Conservation (phyloP, 345 rosid species). For the Moringa oleifera region DNA sequence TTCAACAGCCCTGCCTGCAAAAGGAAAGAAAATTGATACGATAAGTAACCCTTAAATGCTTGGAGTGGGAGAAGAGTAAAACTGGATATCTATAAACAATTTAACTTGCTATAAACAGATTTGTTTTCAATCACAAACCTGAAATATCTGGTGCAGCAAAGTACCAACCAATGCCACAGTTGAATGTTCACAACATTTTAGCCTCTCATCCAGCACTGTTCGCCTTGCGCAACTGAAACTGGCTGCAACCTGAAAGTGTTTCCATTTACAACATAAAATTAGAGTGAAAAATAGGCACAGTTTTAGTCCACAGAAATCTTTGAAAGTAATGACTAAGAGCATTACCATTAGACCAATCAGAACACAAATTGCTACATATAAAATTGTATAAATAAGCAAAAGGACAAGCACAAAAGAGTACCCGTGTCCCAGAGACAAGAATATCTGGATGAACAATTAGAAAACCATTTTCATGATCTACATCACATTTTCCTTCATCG, state of each 20-base stretch:
- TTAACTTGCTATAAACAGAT: neutral
- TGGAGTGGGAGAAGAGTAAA: conserved; percentile 4
- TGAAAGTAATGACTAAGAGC: neutral
- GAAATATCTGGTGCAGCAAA: conserved; percentile 91
- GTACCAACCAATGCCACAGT: conserved; percentile 81
- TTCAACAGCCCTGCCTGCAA: conserved; percentile 73
- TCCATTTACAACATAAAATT: neutral
- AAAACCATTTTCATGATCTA: conserved; percentile 56
- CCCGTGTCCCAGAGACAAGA: conserved; percentile 92
- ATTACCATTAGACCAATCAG: neutral
- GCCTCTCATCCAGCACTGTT: conserved; percentile 87
- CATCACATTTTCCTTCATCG: conserved; percentile 66
- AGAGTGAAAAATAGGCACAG: conserved; percentile 1
- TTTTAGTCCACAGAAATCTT: conserved; percentile 4
- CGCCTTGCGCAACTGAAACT: conserved; percentile 90
- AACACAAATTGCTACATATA: neutral
- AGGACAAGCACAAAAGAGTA: conserved; percentile 22
- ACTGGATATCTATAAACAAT: neutral
- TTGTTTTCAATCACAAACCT: conserved; percentile 40
- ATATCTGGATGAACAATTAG: conserved; percentile 83
- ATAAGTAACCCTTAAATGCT: conserved; percentile 15
- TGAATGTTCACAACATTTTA: conserved; percentile 68
- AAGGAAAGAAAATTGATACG: conserved; percentile 17
- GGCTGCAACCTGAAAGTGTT: conserved; percentile 60
- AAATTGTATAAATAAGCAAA: conserved; percentile 9